These are phyloP conservation scores for Penicillium herquei DNA, from an alignment of 495 filamentous ascomycete genomes.

Conservation along the genomic window DNA sequence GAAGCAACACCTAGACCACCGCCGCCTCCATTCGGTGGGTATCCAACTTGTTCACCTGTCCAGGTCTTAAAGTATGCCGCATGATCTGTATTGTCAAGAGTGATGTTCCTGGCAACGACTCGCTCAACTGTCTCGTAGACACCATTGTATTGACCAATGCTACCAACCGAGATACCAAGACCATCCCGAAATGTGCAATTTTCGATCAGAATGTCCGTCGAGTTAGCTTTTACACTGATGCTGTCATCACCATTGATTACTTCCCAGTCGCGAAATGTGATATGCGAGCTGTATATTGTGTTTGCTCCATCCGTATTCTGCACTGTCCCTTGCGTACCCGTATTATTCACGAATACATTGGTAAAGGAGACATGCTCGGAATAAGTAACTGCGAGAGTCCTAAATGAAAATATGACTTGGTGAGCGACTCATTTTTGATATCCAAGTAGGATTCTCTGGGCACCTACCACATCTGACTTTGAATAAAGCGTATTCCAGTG, in stretches of 20 bases:
- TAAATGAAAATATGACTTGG: background rate
- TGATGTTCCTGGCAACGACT: conserved; percentile 30
- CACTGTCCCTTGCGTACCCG: conserved; percentile 18
- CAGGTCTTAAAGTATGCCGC: conserved; percentile 46
- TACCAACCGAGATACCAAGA: conserved; percentile 40
- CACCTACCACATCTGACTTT: background rate
- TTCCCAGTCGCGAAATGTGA: conserved; percentile 33
- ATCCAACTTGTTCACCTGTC: conserved; percentile 43
- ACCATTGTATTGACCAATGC: conserved; percentile 44
- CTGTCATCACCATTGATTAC: conserved; percentile 40
- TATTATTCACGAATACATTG: conserved; percentile 43
- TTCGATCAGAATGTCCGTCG: conserved; percentile 35
- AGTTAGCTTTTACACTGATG: conserved; percentile 38
- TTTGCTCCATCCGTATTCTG: conserved; percentile 41
- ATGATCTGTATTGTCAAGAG: conserved; percentile 36
- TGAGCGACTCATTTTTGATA: background rate
- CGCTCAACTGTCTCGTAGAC: conserved; percentile 40
- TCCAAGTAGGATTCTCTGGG: too few relatives aligned
- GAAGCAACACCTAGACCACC: conserved; percentile 48
- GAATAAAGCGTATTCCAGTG: background rate
- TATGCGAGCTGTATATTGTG: conserved; percentile 31
- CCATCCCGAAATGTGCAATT: conserved; percentile 33
- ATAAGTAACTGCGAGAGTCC: background rate
- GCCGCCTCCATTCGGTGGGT: conserved; percentile 49
- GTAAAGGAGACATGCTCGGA: conserved; percentile 20